Percentiles rank a stretch among this genome's conserved stretches.
These are phyloP conservation scores for Ophiostoma ips DNA, from an alignment of 2,329 filamentous ascomycete genomes.

Conservation along the genomic window DNA sequence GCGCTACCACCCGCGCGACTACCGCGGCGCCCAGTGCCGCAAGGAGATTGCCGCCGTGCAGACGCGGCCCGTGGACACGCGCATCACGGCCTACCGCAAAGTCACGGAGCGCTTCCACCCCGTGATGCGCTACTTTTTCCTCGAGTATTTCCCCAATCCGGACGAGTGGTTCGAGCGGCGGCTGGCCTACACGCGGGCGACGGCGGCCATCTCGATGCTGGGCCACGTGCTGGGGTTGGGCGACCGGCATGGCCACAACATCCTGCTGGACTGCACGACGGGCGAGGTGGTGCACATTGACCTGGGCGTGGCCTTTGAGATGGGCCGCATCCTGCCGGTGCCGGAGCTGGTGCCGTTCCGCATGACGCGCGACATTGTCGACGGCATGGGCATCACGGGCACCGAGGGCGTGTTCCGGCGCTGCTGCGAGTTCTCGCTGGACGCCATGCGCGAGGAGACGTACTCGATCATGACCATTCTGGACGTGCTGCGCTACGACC, in stretches of 20 bases:
- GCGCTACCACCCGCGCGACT: constrained; percentile 71
- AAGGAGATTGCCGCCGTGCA: constrained; percentile 67
- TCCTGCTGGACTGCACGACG: constrained; percentile 75
- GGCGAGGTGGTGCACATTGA: constrained; percentile 97
- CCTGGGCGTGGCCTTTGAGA: constrained; percentile 91
- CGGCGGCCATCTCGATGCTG: constrained; percentile 87
- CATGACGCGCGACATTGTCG: constrained; percentile 83
- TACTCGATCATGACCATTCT: constrained; percentile 98
- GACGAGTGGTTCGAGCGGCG: constrained; percentile 91
- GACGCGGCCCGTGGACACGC: constrained; percentile 51
- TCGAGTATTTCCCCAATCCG: constrained; percentile 84
- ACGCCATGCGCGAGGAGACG: constrained; percentile 85
- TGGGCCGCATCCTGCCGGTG: constrained; percentile 84
- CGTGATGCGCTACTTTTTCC: constrained; percentile 93
- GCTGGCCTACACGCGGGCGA: constrained; percentile 82
- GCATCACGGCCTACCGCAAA: constrained; percentile 62
- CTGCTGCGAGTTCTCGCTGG: constrained; percentile 96
- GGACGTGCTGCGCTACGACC: constrained; percentile 95
- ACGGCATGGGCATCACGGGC: constrained; percentile 90
- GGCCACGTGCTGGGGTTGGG: constrained; percentile 87
- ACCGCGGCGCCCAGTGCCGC: constrained; percentile 61
- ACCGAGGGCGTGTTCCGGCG: constrained; percentile 93
- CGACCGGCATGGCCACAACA: constrained; percentile 93
- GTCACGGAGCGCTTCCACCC: constrained; percentile 76
- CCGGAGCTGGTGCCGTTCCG: constrained; percentile 95